Percentiles rank a stretch among this genome's conserved stretches.
phyloP scores from a whole-genome alignment of 1,284 basidiomycete species.

The Leccinum laetum region DNA sequence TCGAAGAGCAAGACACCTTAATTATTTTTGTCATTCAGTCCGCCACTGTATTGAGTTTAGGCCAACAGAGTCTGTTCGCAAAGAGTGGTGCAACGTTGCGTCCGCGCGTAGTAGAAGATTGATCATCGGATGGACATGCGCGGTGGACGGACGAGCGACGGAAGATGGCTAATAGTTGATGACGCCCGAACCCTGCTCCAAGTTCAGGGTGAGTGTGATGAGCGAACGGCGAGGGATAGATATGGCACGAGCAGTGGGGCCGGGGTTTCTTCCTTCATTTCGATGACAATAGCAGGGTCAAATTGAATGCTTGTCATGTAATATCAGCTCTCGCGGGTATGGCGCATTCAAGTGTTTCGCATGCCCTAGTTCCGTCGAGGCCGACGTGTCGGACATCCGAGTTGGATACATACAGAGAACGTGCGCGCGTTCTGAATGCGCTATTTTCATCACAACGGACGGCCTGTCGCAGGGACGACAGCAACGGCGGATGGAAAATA shows the following conservation, averaged over 20 bases:
- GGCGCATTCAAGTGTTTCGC: background rate
- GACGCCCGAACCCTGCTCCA: conserved; percentile 9
- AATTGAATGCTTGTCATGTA: conserved; percentile 3
- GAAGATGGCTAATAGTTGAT: conserved; percentile 6
- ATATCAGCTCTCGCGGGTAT: conserved; percentile 7
- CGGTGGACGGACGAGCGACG: conserved; percentile 16
- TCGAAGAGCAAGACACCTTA: conserved; percentile 1
- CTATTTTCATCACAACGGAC: conserved; percentile 4
- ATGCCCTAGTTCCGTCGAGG: background rate
- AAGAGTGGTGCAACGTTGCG: conserved; percentile 25
- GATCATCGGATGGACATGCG: conserved; percentile 25
- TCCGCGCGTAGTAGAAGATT: conserved; percentile 27
- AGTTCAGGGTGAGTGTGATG: conserved; percentile 22
- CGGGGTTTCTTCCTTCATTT: conserved; percentile 23
- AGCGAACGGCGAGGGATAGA: conserved; percentile 10
- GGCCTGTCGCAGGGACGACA: background rate
- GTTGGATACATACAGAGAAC: background rate
- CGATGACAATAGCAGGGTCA: conserved; percentile 3
- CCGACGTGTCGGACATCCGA: background rate
- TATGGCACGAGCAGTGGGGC: conserved; percentile 10
- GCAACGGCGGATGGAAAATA: background rate
- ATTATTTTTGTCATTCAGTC: conserved; percentile 1
- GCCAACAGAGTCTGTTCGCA: conserved; percentile 12
- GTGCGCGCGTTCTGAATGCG: background rate
- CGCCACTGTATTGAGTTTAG: conserved; percentile 4